Evolutionary conservation across 1,284 basidiomycete species (phyloP), one percentile per base, ranked within the genome.

Genomic region (Ustilago lituana): DNA sequence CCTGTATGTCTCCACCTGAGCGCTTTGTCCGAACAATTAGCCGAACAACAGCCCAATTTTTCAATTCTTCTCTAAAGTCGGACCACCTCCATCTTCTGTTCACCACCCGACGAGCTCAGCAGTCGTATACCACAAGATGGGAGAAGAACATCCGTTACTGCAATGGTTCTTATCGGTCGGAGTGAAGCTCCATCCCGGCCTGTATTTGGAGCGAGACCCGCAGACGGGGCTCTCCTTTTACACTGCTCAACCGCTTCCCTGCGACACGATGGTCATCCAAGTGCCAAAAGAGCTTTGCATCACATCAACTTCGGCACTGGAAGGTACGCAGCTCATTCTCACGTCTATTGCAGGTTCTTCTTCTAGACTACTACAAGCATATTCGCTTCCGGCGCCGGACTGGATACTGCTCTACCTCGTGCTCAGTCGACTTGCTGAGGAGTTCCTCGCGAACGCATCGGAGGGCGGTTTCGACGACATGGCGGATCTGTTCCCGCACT

Each of bases 391-490:
- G 0, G 37, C 35, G 0, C 31, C 63, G 0, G 58, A 71, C 14
- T 71, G 68, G 68, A 62, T 49, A n/a, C n/a, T 71, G 26, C 40
- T 71, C 24, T 71, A 71, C 32, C 36, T 71, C 3, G 48, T 62
- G 5, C 40, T 66, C 5, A 41, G 31, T n/a, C 26, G 66, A n/a
- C 14, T 58, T 0, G 51, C 48, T 1, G n/a, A 17, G 4, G 47
- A 48, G 9, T 59, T 33, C 11, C 27, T 53, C 4, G 2, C 37
- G 11, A 8, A 31, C 1, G n/a, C 15, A 17, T 38, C 43, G 3
- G n/a, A 43, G 22, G 24, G 23, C 5, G 45, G 45, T n/a, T n/a
- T n/a, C 14, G 24, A 23, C 1, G 12, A 17, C 20, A 2, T 48
- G 20, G 27, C 6, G 5, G 5, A 14, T 8, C 31, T 55, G 5